phyloP scores from a whole-genome alignment of 2,329 filamentous ascomycete species.

The Trichoderma atrobrunneum region DNA sequence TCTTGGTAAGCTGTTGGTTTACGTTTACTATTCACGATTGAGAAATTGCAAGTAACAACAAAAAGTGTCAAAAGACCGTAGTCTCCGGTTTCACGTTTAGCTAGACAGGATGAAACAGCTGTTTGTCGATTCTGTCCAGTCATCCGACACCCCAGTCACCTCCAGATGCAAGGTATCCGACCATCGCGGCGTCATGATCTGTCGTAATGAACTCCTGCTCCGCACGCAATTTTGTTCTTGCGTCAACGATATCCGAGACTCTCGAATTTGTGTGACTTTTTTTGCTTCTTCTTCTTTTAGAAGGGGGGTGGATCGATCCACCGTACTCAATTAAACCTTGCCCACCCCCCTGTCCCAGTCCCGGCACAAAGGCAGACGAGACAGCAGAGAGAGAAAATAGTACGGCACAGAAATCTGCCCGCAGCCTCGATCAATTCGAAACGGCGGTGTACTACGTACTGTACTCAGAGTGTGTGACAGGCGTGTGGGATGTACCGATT shows the following conservation, averaged over 20 bases:
- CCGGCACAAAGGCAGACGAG: neutral
- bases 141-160: neutral
- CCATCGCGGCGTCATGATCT: slow-evolving; percentile 8
- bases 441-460: slow-evolving; percentile 9
- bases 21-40: neutral
- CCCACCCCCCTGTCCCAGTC: neutral
- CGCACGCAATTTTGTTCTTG: slow-evolving; percentile 4
- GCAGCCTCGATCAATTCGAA: slow-evolving; percentile 17
- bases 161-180: neutral
- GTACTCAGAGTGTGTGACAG: neutral
- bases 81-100: neutral
- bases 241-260: slow-evolving; percentile 2
- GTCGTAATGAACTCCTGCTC: slow-evolving; percentile 7
- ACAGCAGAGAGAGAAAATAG: neutral
- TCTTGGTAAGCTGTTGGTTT: neutral
- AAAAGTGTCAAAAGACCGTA: neutral
- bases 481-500: slow-evolving; percentile 8
- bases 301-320: neutral
- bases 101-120: slow-evolving; percentile 3
- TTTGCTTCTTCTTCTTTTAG: neutral
- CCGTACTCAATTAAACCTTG: neutral
- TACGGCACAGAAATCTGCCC: slow-evolving; percentile 14
- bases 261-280: neutral
- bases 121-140: neutral
- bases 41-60: neutral